Evolutionary conservation across 2,329 filamentous ascomycete species (phyloP), one percentile per base, ranked within the genome.

Genomic region (Corinectria fuckeliana): DNA sequence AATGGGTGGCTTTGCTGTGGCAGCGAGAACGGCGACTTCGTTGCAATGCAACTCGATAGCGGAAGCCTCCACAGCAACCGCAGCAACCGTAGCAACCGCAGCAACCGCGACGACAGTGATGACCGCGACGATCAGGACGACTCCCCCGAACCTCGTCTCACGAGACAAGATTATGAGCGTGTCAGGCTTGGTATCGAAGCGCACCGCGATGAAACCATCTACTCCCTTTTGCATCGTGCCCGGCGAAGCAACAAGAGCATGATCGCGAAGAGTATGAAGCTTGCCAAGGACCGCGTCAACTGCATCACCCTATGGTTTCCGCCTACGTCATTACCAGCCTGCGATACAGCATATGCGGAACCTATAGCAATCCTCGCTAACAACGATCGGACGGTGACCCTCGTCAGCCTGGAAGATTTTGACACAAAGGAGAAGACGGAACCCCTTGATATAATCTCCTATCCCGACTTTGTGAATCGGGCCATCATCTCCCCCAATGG

Each of bases 401-500:
- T 97, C n/a, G 92, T 96, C 72, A 90, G 89, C 48, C 80, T 98
- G 18, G 81, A 85, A 25, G 85, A 89, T 51, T 85, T 87, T 50
- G 76, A 78, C 4, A 69, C 69, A 30, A 73, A 73, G 42, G 75
- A 78, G 14, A 75, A 75, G 47, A 74, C 76, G 13, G 82, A 90
- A 60, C 81, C 90, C 32, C 77, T 96, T 20, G 87, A 91, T 54
- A 83, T 88, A 41, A 79, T 97, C 52, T 82, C 85, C 4, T 89
- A 96, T 64, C 89, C 91, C 5, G 91, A 94, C 72, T 91, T 88
- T 64, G 94, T 98, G 79, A 99, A 99, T 70, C 92, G 96, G 71
- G 92, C 93, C 30, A 87, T 93, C n/a, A 89, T 99, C 51, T 97
- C 94, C 6, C 95, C 94, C 0, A 91, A 97, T 72, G 94, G 93